These are phyloP conservation scores for Leishmania guyanensis DNA, from an alignment of 208 protist genomes.

Conservation along the genomic window DNA sequence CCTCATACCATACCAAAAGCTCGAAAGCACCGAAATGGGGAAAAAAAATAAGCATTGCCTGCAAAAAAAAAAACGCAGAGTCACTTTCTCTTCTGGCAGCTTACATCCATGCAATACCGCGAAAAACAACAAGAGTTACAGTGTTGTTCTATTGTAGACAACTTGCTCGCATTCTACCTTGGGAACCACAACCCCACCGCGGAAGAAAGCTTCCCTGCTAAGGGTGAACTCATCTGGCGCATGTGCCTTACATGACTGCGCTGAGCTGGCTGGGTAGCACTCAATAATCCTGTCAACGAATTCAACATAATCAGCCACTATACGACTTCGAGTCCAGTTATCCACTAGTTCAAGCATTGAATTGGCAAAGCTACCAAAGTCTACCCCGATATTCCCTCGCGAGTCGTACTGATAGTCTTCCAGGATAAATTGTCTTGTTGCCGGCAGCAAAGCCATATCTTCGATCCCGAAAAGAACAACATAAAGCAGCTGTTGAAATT, in stretches of 20 bases:
- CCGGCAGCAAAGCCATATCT: slow-evolving; percentile 45
- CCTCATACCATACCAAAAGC: not conserved
- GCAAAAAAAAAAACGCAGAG: not conserved
- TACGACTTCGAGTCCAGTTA: slow-evolving; percentile 64
- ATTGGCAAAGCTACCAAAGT: slow-evolving; percentile 61
- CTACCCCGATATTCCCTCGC: slow-evolving; percentile 37
- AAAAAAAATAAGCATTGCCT: too few relatives aligned
- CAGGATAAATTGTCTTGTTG: slow-evolving; percentile 47
- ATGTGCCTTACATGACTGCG: not conserved
- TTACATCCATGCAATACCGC: slow-evolving; percentile 2
- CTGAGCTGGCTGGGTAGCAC: not conserved
- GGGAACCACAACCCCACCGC: slow-evolving; percentile 25
- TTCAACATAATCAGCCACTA: slow-evolving; percentile 41
- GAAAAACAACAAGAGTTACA: slow-evolving; percentile 15
- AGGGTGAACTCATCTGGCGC: slow-evolving; percentile 10
- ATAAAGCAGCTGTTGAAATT: slow-evolving; percentile 69
- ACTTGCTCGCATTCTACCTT: not conserved
- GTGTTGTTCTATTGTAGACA: slow-evolving; percentile 4
- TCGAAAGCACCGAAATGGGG: not conserved
- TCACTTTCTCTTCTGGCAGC: not conserved
- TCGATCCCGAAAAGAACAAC: slow-evolving; percentile 52
- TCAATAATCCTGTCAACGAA: slow-evolving; percentile 21
- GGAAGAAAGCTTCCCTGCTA: slow-evolving; percentile 35
- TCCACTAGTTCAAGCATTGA: slow-evolving; percentile 80
- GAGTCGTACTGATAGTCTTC: slow-evolving; percentile 68